These are phyloP conservation scores for Leucogyrophana mollusca DNA, from an alignment of 768 basidiomycete genomes.

Conservation along the genomic window DNA sequence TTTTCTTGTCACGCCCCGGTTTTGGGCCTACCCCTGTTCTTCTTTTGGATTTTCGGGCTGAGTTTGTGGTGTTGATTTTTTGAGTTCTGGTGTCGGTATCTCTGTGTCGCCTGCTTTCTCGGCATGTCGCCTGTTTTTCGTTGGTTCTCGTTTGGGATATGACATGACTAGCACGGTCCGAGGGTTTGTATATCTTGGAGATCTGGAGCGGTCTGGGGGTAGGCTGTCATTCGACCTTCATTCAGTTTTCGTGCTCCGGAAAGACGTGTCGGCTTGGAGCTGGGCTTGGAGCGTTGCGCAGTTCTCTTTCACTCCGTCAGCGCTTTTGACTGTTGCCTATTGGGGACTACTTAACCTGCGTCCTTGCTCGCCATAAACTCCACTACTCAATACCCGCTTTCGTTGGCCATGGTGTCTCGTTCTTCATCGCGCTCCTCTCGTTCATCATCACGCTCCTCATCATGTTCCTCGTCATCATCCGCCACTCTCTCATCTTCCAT, in stretches of 20 bases:
- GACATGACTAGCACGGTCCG: slow-evolving; percentile 5
- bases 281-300: slow-evolving; percentile 20
- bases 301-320: not conserved
- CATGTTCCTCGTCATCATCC: slow-evolving; percentile 26
- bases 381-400: not conserved
- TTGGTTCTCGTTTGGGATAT: not conserved
- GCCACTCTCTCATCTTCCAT: slow-evolving; percentile 34
- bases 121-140: not conserved
- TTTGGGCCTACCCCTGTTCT: not conserved
- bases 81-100: slow-evolving; percentile 15
- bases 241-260: not conserved
- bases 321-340: not conserved
- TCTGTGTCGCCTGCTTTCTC: slow-evolving; percentile 2
- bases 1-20: slow-evolving; percentile 1
- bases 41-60: slow-evolving; percentile 16
- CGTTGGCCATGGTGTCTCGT: not conserved
- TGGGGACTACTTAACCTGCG: not conserved
- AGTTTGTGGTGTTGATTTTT: slow-evolving; percentile 9
- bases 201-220: slow-evolving; percentile 1
- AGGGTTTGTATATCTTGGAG: slow-evolving; percentile 13
- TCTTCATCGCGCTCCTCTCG: slow-evolving; percentile 16
- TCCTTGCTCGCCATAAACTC: not conserved
- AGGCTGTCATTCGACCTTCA: not conserved
- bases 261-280: slow-evolving; percentile 1
- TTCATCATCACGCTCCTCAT: slow-evolving; percentile 15